phyloP scores from a whole-genome alignment of 306 rosid species.

The Luffa aegyptiaca region DNA sequence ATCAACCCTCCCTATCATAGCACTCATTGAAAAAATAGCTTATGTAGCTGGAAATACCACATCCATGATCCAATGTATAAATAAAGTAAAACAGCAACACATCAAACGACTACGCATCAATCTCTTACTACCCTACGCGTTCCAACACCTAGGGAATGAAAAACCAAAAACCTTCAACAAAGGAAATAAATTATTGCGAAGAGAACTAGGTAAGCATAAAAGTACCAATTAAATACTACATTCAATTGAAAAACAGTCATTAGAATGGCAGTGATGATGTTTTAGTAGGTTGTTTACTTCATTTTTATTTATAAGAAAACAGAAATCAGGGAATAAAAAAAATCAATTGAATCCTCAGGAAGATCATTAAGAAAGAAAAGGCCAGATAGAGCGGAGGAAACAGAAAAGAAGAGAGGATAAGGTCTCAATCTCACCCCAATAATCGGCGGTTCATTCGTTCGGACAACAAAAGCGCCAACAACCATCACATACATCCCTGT shows the following conservation, averaged over 20 bases:
- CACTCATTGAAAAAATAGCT: neutral
- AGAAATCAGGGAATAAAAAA: neutral
- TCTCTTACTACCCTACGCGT: too few species aligned
- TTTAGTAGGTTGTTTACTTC: neutral
- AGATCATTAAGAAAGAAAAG: neutral
- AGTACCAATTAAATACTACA: neutral
- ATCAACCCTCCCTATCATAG: neutral
- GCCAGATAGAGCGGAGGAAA: neutral
- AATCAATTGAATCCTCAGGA: neutral
- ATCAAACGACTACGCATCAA: too few species aligned
- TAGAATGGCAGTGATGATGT: neutral
- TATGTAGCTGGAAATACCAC: neutral
- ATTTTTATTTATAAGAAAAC: neutral
- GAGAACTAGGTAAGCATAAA: neutral
- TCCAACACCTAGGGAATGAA: too few species aligned
- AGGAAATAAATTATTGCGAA: neutral
- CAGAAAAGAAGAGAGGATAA: neutral
- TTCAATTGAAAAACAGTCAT: neutral
- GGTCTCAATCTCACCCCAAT: slow-evolving; percentile 33
- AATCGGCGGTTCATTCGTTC: slow-evolving; percentile 31
- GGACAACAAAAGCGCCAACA: slow-evolving; percentile 47
- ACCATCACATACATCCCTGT: slow-evolving; percentile 87
- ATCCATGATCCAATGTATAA: too few species aligned
- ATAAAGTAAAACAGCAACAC: too few species aligned
- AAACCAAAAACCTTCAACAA: neutral